Evolutionary conservation across 345 rosid species (phyloP).

Genomic region (Brassica cretica): DNA sequence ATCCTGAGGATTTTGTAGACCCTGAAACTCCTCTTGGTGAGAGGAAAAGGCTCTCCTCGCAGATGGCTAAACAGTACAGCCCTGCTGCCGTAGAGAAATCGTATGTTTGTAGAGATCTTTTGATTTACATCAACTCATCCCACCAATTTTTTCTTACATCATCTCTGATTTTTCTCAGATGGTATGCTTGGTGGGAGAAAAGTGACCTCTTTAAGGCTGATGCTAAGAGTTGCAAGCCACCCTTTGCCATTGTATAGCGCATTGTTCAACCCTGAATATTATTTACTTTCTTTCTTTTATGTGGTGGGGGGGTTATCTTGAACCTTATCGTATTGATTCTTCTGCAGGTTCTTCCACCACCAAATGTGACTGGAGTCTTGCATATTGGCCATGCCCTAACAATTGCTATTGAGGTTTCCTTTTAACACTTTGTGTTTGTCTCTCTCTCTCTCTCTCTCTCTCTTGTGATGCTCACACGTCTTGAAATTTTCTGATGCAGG

Average conservation of each 20-base stretch:
- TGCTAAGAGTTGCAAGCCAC: constrained; percentile 68
- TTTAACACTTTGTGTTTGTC: background rate
- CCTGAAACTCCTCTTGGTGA: constrained; percentile 76
- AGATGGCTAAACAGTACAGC: constrained; percentile 88
- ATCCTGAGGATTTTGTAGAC: constrained; percentile 69
- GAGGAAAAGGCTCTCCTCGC: constrained; percentile 75
- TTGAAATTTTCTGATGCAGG: constrained; percentile 47
- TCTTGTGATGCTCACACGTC: background rate
- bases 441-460: background rate
- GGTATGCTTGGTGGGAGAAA: constrained; percentile 96
- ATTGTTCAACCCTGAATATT: background rate
- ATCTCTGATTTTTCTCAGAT: constrained; percentile 43
- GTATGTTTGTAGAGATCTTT: constrained; percentile 38
- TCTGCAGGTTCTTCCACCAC: constrained; percentile 92
- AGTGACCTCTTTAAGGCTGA: constrained; percentile 71
- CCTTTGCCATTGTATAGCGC: constrained; percentile 70
- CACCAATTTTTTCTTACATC: background rate
- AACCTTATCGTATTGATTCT: background rate
- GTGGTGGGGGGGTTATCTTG: background rate
- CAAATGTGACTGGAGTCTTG: constrained; percentile 95
- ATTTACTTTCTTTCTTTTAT: constrained; percentile 7
- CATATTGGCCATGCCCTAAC: constrained; percentile 99
- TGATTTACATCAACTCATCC: background rate
- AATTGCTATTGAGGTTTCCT: constrained; percentile 69
- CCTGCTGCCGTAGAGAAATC: constrained; percentile 83